Base-by-base conservation (phyloP, 2,329 filamentous ascomycete species). In the Tolypocladium guangdongense region DNA sequence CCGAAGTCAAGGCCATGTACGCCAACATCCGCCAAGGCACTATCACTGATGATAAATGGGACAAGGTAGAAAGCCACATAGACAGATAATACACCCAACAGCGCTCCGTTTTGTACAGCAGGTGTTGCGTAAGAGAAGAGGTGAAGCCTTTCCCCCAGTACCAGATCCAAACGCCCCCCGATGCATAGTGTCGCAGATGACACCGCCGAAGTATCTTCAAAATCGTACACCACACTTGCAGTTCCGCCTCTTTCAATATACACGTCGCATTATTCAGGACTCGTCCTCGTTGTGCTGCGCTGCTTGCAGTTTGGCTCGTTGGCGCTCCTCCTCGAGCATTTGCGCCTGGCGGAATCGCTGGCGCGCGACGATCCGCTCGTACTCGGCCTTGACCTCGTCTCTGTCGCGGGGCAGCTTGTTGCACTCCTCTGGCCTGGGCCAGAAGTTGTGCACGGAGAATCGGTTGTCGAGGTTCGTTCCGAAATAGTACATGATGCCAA, bases 401-500 rank as follows among this genome's bases (percentile, higher is more conserved):
- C 78, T 77, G 61, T 93, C 88, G 55, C 81, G 81, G 2, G 89
- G 89, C 47, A 93, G 80, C 64, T 79, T 81, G 71, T 93, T 86
- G 56, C 86, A 86, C 66, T 91, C 78, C 58, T 87, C 84, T 5
- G 83, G 77, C 64, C 85, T 89, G 32, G 93, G 93, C 93, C 93
- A 99, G 78, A 99, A 99, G 54, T 87, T 88, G 24, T 87, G 84
- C 1, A 97, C 89, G 49, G 81, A 75, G 77, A 99, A 99, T 59
- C 90, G 86, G 60, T 86, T 81, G 72, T 99, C 93, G 67, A 99
- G 88, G 71, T 99, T 99, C 54, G 91, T 96, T 68, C 93, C 93
- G 71, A 97, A 99, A 77, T 99, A 99, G 79, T 95, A 97, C 93
- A 99, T 99, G 78, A 93, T 91, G 63, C 89, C 90, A 65, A 99